phyloP scores from a whole-genome alignment of 768 basidiomycete species.

The Gloeopeniophorella convolvens region DNA sequence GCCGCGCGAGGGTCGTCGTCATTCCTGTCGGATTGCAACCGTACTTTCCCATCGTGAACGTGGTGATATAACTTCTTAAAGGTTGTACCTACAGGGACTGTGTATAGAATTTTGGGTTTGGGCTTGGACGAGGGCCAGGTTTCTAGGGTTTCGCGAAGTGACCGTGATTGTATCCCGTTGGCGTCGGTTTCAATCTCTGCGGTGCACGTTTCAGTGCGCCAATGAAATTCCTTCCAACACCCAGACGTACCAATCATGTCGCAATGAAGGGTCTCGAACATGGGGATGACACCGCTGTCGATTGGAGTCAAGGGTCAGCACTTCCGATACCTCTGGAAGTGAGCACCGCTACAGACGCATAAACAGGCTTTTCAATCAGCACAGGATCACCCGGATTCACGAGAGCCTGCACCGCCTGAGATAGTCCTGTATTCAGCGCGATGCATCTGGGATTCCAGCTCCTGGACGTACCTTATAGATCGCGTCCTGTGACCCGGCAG shows the following conservation, averaged over 20 bases:
- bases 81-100: slow-evolving; percentile 49
- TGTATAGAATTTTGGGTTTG: slow-evolving; percentile 77
- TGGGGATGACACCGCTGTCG: slow-evolving; percentile 59
- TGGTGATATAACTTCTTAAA: neutral
- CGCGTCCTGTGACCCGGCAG: slow-evolving; percentile 84
- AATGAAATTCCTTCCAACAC: neutral
- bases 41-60: slow-evolving; percentile 37
- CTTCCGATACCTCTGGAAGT: slow-evolving; percentile 1
- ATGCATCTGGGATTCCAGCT: neutral
- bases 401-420: slow-evolving; percentile 62
- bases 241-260: slow-evolving; percentile 48
- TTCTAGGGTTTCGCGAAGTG: slow-evolving; percentile 58
- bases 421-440: too few relatives aligned
- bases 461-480: slow-evolving; percentile 64
- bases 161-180: slow-evolving; percentile 55
- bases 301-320: neutral
- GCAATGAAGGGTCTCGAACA: slow-evolving; percentile 49
- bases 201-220: neutral
- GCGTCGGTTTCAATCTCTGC: slow-evolving; percentile 75
- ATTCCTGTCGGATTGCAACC: slow-evolving; percentile 86
- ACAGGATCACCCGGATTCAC: slow-evolving; percentile 76
- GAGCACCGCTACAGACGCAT: slow-evolving; percentile 44
- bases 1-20: slow-evolving; percentile 64
- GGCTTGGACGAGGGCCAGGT: slow-evolving; percentile 68
- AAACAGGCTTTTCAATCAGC: slow-evolving; percentile 77